Base-by-base conservation (phyloP, 441 rosid species). In the Populus tomentosa region DNA sequence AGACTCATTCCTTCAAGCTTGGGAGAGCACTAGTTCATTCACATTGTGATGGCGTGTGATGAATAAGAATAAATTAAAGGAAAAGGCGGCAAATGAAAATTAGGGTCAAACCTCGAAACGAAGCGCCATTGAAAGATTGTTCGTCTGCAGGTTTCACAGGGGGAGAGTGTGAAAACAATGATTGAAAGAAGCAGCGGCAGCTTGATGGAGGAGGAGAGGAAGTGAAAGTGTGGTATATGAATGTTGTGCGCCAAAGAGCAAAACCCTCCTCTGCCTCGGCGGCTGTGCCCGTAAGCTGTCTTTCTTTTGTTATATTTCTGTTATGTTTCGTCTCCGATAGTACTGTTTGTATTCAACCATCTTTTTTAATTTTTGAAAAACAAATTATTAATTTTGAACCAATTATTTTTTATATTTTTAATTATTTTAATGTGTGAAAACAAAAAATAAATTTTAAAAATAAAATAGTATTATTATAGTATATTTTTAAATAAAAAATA, bases 121-220 rank as follows among this genome's bases (percentile, higher is more conserved):
- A 72, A 86, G 86, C 76, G 88, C 88, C 88, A 84, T 84, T 63
- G 21, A 33, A 74, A 30, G 69, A 65, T n/a, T 63, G 28, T 16
- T 50, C 20, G 20, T 50, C 59, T 50, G 59, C 59, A 50, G 59
- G 20, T 50, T 50, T 14, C 20, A 16, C 59, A 63, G 67, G 64
- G 10, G 2, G 5, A 23, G 7, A 32, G 28, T 61, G 20, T 69
- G 13, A 46, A 5, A n/a, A 67, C 26, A 42, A 36, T 23, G 40
- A 71, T 13, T 26, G 63, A 24, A 30, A 63, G 18, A 13, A 56
- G 46, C 18, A 63, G 28, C 4, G 63, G 10, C 28, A 16, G 30
- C 67, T 21, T 21, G 13, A 10, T 21, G 24, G 66, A 8, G 67
- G 67, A 23, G 67, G 6, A 5, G 30, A 11, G 67, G 67, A 7